phyloP scores from a whole-genome alignment of 164 flowering plant genomes.

The Chimonanthus praecox region DNA sequence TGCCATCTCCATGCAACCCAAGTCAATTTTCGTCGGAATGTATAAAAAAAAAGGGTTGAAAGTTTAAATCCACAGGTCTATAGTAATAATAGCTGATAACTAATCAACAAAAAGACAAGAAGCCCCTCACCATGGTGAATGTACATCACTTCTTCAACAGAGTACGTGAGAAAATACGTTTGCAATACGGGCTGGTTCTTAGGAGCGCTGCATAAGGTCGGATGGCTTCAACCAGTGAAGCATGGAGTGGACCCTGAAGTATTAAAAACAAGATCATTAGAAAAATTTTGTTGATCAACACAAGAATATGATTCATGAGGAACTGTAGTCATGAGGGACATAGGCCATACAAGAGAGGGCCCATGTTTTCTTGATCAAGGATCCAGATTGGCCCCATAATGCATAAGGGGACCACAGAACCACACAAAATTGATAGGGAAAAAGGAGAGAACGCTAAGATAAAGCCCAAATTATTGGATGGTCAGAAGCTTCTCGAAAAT shows the following conservation, averaged over 20 bases:
- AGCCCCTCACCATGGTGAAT: constrained; percentile 2
- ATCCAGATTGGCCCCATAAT: not conserved
- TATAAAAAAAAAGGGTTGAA: not conserved
- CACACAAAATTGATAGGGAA: too few species aligned
- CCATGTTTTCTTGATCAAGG: not conserved
- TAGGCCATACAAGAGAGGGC: not conserved
- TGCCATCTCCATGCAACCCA: constrained; percentile 5
- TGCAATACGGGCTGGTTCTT: constrained; percentile 54
- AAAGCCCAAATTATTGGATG: not conserved
- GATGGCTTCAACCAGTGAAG: constrained; percentile 40
- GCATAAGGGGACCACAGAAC: not conserved
- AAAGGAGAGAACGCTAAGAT: not conserved
- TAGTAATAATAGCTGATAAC: constrained; percentile 6
- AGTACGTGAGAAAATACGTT: constrained; percentile 47
- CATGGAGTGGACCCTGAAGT: constrained; percentile 38
- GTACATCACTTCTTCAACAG: constrained; percentile 39
- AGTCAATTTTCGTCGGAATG: not conserved
- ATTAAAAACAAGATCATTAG: not conserved
- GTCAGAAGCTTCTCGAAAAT: not conserved
- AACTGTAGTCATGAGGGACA: not conserved
- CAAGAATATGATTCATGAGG: not conserved
- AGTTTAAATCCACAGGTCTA: constrained; percentile 2
- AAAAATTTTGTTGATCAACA: not conserved
- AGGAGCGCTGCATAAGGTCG: constrained; percentile 25
- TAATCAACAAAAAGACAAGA: constrained; percentile 24